These are phyloP conservation scores for Lactarius psammicola DNA, from an alignment of 768 basidiomycete genomes.

Conservation along the genomic window DNA sequence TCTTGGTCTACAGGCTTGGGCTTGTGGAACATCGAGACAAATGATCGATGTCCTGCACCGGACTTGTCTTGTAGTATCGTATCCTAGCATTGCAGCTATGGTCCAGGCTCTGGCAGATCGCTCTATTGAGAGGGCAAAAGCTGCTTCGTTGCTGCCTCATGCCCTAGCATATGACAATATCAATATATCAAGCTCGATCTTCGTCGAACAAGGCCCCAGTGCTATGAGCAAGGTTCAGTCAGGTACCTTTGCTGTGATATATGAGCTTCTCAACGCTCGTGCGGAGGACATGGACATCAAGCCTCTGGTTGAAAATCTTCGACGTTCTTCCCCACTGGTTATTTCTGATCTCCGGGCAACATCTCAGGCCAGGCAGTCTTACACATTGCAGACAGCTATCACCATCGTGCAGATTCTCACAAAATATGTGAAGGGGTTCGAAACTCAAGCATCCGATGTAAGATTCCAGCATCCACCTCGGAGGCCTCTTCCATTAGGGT, in stretches of 20 bases:
- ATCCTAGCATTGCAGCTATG: too few relatives aligned
- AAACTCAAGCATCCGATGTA: background rate
- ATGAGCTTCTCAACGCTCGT: background rate
- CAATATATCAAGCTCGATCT: background rate
- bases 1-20: too few relatives aligned
- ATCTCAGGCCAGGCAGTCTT: background rate
- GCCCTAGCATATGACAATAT: conserved; percentile 7
- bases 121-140: too few relatives aligned
- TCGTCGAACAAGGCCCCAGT: background rate
- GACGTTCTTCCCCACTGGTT: background rate
- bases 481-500: background rate
- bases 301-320: background rate
- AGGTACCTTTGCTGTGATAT: background rate
- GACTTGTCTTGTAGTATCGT: too few relatives aligned
- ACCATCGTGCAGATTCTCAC: too few relatives aligned
- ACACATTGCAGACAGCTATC: background rate
- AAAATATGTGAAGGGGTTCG: background rate
- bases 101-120: too few relatives aligned
- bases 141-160: background rate
- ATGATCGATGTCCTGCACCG: too few relatives aligned
- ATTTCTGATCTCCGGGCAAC: background rate
- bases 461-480: background rate
- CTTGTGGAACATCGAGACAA: too few relatives aligned
- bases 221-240: background rate
- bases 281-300: background rate